These are phyloP conservation scores for Carallia pectinifolia DNA, from an alignment of 345 rosid species.

Conservation along the genomic window DNA sequence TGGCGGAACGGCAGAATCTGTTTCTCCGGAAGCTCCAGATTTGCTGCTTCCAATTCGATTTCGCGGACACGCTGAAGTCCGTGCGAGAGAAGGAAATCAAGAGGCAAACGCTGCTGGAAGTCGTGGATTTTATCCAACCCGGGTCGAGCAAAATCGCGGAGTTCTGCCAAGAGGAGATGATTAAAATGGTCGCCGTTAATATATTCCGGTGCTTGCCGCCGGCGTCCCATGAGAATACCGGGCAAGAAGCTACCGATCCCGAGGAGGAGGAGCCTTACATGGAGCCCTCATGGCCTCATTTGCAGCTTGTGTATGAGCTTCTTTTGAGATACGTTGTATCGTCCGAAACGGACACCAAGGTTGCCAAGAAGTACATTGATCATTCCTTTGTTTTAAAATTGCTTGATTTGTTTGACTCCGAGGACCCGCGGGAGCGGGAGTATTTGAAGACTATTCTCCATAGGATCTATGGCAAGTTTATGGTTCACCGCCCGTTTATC, in stretches of 20 bases:
- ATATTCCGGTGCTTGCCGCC: conserved; percentile 78
- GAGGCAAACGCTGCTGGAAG: conserved; percentile 70
- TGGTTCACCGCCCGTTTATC: conserved; percentile 86
- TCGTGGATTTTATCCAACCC: conserved; percentile 75
- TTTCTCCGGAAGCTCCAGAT: conserved; percentile 69
- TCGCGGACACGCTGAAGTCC: conserved; percentile 46
- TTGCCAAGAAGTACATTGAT: conserved; percentile 75
- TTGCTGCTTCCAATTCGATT: conserved; percentile 82
- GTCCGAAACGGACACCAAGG: conserved; percentile 73
- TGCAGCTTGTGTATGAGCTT: conserved; percentile 80
- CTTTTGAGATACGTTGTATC: conserved; percentile 72
- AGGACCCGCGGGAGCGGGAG: conserved; percentile 84
- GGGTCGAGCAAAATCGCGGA: conserved; percentile 69
- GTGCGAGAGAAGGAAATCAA: conserved; percentile 82
- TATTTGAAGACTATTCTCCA: conserved; percentile 82
- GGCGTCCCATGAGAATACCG: conserved; percentile 72
- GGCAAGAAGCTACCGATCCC: conserved; percentile 66
- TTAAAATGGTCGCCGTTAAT: conserved; percentile 62
- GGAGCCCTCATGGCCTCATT: conserved; percentile 91
- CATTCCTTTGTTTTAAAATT: conserved; percentile 70
- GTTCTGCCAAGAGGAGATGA: conserved; percentile 76
- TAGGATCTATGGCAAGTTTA: conserved; percentile 88
- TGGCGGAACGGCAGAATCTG: conserved; percentile 57
- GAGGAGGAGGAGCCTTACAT: conserved; percentile 85
- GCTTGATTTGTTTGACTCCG: conserved; percentile 81